Conservation (phyloP, 2,329 filamentous ascomycete genomes). For the Paecilomyces variotii region DNA sequence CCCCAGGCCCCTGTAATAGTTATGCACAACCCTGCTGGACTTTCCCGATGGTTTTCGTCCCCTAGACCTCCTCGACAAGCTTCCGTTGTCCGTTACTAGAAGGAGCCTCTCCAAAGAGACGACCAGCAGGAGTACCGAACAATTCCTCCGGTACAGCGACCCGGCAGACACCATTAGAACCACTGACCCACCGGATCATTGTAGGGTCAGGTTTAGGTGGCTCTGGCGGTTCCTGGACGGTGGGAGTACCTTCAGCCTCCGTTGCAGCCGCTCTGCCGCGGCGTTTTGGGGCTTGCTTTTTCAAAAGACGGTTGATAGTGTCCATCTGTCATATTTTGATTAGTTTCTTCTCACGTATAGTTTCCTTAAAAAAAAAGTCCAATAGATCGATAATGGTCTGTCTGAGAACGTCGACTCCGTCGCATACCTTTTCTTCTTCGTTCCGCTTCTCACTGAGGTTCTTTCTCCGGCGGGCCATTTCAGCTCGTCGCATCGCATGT, state of each 20-base stretch:
- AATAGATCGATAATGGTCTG: no score
- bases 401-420: no score
- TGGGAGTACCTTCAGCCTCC: conserved; percentile 37
- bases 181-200: conserved; percentile 40
- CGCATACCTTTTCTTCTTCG: conserved; percentile 62
- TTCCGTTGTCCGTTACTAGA: conserved; percentile 14
- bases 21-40: background rate
- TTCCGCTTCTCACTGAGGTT: conserved; percentile 70
- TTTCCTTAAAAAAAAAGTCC: background rate
- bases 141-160: conserved; percentile 42
- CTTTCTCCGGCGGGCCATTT: conserved; percentile 66
- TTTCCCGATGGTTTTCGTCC: background rate
- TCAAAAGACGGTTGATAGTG: conserved; percentile 59
- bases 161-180: conserved; percentile 28
- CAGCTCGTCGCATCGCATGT: conserved; percentile 62
- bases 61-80: conserved; percentile 33
- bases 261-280: conserved; percentile 41
- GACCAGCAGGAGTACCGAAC: conserved; percentile 36
- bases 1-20: background rate
- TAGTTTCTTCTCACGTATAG: conserved; percentile 5
- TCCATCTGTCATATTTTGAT: conserved; percentile 45
- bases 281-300: conserved; percentile 57
- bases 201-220: conserved; percentile 34
- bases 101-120: conserved; percentile 25
- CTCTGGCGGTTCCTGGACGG: conserved; percentile 29